A percentile compares a stretch with the other conserved stretches of the same genome.
Evolutionary conservation across 805 yeast species (phyloP).

Genomic region (Candida palmyrensis): DNA sequence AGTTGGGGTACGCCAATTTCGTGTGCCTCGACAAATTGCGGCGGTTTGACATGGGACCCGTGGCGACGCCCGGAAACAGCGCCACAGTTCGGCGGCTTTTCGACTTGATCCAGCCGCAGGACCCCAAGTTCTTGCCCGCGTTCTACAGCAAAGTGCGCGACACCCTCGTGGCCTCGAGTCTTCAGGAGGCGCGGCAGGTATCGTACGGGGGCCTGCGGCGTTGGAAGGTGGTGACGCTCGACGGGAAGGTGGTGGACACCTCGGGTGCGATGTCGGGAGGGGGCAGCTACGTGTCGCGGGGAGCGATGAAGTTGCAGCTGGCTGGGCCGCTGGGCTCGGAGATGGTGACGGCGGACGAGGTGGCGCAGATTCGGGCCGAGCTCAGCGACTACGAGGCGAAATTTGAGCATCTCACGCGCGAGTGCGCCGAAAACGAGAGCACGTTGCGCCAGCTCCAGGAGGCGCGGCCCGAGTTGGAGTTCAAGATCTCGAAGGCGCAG

Average conservation of each 20-base stretch:
- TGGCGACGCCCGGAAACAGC: conserved; percentile 60
- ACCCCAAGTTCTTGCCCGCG: conserved; percentile 72
- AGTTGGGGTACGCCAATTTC: conserved; percentile 85
- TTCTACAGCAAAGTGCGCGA: conserved; percentile 83
- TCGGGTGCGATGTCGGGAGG: conserved; percentile 98
- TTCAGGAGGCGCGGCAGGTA: conserved; percentile 77
- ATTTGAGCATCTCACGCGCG: conserved; percentile 44
- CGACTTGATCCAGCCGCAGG: conserved; percentile 70
- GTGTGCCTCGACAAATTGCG: conserved; percentile 74
- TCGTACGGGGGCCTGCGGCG: conserved; percentile 81
- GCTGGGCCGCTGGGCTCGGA: conserved; percentile 16
- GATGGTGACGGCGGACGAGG: conserved; percentile 52
- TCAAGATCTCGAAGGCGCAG: conserved; percentile 49
- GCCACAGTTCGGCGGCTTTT: conserved; percentile 73
- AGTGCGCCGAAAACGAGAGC: conserved; percentile 53
- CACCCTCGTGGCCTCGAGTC: conserved; percentile 78
- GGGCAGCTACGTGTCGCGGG: conserved; percentile 64
- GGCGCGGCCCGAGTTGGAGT: conserved; percentile 65
- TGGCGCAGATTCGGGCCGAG: conserved; percentile 48
- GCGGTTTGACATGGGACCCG: conserved; percentile 50
- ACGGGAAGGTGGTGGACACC: conserved; percentile 86
- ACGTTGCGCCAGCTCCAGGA: conserved; percentile 56
- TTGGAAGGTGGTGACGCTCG: conserved; percentile 86
- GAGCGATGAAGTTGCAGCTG: conserved; percentile 63
- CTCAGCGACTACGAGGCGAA: conserved; percentile 49